Conservation (phyloP, 2,329 filamentous ascomycete genomes). For the Alternaria rosae region DNA sequence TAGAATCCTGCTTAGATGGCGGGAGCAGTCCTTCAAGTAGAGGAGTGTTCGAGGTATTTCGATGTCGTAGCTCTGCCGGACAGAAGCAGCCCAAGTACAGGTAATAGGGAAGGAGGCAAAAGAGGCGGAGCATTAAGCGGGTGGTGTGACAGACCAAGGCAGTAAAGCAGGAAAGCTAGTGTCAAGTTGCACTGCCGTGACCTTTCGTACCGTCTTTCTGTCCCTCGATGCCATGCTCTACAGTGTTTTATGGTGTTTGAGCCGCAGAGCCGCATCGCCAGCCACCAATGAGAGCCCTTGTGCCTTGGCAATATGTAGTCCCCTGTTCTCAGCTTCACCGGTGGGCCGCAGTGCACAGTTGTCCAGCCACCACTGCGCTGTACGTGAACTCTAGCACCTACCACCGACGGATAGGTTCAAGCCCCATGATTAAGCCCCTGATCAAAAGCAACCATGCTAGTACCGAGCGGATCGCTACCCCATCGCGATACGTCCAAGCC, state of each 20-base stretch:
- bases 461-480: constrained; percentile 34
- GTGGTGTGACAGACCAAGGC: constrained; percentile 26
- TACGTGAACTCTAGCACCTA: constrained; percentile 37
- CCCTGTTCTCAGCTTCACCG: constrained; percentile 35
- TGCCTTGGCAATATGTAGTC: constrained; percentile 10
- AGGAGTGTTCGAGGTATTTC: neutral
- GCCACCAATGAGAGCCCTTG: constrained; percentile 21
- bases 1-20: constrained; percentile 3
- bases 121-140: constrained; percentile 37
- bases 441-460: constrained; percentile 36
- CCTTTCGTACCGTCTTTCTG: constrained; percentile 28
- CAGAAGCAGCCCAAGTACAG: constrained; percentile 16
- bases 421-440: constrained; percentile 30
- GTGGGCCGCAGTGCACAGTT: constrained; percentile 31
- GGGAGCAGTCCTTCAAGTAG: neutral
- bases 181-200: constrained; percentile 40
- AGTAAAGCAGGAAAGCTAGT: constrained; percentile 28
- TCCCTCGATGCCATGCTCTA: constrained; percentile 26
- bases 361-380: constrained; percentile 39
- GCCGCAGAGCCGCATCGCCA: constrained; percentile 46
- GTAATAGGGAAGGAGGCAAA: constrained; percentile 23
- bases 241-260: constrained; percentile 41
- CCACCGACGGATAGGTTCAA: constrained; percentile 31
- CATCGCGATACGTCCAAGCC: constrained; percentile 23
- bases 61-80: constrained; percentile 3